These are phyloP conservation scores for Globisporangium takayamanum DNA, from an alignment of 352 stramenopile species.

Conservation along the genomic window DNA sequence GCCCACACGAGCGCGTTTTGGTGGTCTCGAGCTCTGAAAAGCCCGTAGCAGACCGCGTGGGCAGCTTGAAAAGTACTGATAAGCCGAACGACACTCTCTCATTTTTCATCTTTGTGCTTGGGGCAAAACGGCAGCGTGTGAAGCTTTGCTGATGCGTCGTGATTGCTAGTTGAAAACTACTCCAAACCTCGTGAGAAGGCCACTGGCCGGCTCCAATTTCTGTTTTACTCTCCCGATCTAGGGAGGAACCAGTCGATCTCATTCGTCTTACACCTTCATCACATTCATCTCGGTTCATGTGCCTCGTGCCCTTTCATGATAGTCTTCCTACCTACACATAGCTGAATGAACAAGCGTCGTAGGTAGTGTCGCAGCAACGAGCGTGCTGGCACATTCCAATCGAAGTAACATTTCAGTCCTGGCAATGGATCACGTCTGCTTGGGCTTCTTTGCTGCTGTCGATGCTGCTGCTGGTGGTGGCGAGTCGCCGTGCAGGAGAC, in stretches of 20 bases:
- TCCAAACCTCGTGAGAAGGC: slow-evolving; percentile 88
- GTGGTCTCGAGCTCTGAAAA: slow-evolving; percentile 1
- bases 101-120: slow-evolving; percentile 84
- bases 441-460: background rate
- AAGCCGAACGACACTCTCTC: accelerated
- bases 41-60: background rate
- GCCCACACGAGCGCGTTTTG: slow-evolving; percentile 2
- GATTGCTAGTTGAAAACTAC: slow-evolving; percentile 95
- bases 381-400: too few species aligned
- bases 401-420: too few species aligned
- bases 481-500: slow-evolving; percentile 60
- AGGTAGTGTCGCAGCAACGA: too few species aligned
- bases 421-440: too few species aligned
- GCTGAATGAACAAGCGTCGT: too few species aligned
- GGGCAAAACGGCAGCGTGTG: slow-evolving; percentile 91
- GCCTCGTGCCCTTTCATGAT: too few species aligned
- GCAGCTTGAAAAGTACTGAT: accelerated
- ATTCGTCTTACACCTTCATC: too few species aligned
- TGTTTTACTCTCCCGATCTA: slow-evolving; percentile 69
- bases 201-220: slow-evolving; percentile 90
- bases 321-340: too few species aligned
- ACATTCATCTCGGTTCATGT: too few species aligned
- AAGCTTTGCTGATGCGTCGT: slow-evolving; percentile 92
- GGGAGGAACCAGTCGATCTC: slow-evolving; percentile 27
- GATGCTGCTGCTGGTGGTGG: background rate